Evolutionary conservation across 257 asterid species (phyloP).

Genomic region (Penstemon eatonii): DNA sequence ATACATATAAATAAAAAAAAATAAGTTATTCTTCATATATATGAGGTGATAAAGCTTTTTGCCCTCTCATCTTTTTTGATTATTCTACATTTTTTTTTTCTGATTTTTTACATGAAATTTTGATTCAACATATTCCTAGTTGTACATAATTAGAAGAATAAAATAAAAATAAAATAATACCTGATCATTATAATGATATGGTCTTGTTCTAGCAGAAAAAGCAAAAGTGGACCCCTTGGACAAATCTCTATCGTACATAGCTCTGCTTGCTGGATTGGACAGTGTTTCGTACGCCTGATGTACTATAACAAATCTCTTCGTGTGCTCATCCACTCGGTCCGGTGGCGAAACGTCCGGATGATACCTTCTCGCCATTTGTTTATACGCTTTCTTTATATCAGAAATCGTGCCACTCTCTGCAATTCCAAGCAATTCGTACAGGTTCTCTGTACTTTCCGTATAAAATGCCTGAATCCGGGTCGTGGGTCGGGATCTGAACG

Average conservation of each 20-base stretch:
- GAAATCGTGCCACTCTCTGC: conserved; percentile 37
- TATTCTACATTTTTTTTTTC: not conserved
- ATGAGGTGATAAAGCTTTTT: no score
- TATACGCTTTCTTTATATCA: conserved; percentile 64
- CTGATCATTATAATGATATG: conserved; percentile 11
- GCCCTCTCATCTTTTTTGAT: no score
- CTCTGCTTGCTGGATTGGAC: conserved; percentile 46
- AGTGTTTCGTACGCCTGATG: conserved; percentile 60
- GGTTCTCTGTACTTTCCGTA: conserved; percentile 30
- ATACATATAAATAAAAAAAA: not conserved
- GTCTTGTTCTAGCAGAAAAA: conserved; percentile 20
- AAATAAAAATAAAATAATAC: not conserved
- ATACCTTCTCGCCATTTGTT: conserved; percentile 50
- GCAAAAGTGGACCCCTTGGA: conserved; percentile 28
- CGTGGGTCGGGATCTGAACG: conserved; percentile 19
- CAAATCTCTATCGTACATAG: conserved; percentile 51
- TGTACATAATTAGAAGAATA: not conserved
- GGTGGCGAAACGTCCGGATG: conserved; percentile 75
- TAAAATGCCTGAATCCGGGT: conserved; percentile 27
- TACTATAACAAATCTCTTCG: conserved; percentile 49
- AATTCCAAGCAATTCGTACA: conserved; percentile 56
- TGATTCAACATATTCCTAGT: not conserved
- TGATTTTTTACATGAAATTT: not conserved
- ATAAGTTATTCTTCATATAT: no score
- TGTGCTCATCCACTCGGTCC: conserved; percentile 54